A percentile compares a stretch with the other conserved stretches of the same genome.
Evolutionary conservation across 176 grass and related monocot species (phyloP).

Genomic region (Lolium rigidum): DNA sequence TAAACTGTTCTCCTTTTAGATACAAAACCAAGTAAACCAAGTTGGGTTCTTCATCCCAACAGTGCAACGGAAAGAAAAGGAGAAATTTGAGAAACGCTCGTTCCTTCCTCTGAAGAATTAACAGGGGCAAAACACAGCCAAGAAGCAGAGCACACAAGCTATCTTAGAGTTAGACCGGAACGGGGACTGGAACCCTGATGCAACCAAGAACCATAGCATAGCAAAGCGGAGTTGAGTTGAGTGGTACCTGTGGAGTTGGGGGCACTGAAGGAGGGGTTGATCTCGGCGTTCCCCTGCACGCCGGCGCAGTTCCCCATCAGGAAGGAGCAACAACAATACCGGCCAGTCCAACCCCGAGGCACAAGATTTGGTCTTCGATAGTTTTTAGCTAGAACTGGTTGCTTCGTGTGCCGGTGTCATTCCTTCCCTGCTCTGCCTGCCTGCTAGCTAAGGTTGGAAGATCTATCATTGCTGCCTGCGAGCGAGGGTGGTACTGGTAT

Average conservation of each 20-base stretch:
- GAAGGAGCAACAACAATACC: slow-evolving; percentile 12
- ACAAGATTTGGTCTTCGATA: background rate
- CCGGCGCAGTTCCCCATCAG: slow-evolving; percentile 76
- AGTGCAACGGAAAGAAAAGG: background rate
- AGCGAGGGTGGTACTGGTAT: slow-evolving; percentile 41
- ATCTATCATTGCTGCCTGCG: slow-evolving; percentile 54
- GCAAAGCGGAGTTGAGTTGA: background rate
- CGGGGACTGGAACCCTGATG: too few relatives aligned
- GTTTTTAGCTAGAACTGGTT: background rate
- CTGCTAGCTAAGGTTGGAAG: too few relatives aligned
- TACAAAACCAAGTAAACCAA: slow-evolving; percentile 8
- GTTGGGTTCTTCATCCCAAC: background rate
- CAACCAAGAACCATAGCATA: background rate
- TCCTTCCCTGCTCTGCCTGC: slow-evolving; percentile 9
- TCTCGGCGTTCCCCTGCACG: slow-evolving; percentile 73
- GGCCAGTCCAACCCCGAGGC: slow-evolving; percentile 1
- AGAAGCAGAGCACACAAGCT: slow-evolving; percentile 13
- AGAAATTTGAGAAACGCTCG: slow-evolving; percentile 9
- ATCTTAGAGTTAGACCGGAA: background rate
- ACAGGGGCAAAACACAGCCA: background rate
- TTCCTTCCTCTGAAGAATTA: background rate
- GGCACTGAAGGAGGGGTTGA: slow-evolving; percentile 66
- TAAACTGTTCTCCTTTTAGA: background rate
- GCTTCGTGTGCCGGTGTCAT: slow-evolving; percentile 5
- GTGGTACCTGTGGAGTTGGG: slow-evolving; percentile 60